phyloP scores from a whole-genome alignment of 1,284 basidiomycete genomes.

The Rhodotorula sp. region DNA sequence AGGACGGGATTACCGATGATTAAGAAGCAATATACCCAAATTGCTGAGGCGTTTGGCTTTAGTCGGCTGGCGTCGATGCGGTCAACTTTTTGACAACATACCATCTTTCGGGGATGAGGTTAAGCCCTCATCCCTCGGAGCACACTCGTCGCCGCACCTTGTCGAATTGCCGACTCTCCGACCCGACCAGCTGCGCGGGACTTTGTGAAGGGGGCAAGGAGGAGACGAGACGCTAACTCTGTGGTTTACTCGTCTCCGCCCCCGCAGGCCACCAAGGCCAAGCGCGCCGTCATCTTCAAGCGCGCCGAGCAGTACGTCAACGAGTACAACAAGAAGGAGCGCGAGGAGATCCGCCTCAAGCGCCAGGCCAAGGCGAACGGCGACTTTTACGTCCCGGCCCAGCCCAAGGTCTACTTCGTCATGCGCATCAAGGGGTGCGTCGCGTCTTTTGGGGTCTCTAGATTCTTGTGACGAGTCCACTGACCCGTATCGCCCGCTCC shows the following conservation, averaged over 20 bases:
- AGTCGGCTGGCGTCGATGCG: slow-evolving; percentile 55
- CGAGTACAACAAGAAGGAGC: slow-evolving; percentile 89
- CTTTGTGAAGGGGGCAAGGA: slow-evolving; percentile 5
- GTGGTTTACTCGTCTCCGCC: slow-evolving; percentile 10
- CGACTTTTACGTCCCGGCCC: slow-evolving; percentile 95
- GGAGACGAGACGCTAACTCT: neutral
- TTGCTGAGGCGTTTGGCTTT: slow-evolving; percentile 21
- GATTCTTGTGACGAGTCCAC: neutral
- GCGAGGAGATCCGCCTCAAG: slow-evolving; percentile 94
- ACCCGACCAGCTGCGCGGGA: neutral
- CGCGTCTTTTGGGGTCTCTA: slow-evolving; percentile 1
- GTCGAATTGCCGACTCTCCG: neutral
- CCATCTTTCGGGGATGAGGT: slow-evolving; percentile 92
- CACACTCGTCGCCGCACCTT: slow-evolving; percentile 15
- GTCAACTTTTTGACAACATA: slow-evolving; percentile 60
- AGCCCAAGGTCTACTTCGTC: slow-evolving; percentile 98
- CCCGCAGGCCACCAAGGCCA: slow-evolving; percentile 74
- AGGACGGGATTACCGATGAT: slow-evolving; percentile 57
- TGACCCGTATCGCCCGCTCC: slow-evolving; percentile 5
- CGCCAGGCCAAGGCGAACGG: slow-evolving; percentile 86
- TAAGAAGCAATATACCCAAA: slow-evolving; percentile 63
- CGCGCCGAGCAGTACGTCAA: slow-evolving; percentile 97
- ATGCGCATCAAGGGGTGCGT: slow-evolving; percentile 90
- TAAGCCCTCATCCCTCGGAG: too few species aligned
- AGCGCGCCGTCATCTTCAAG: slow-evolving; percentile 99